Evolutionary conservation across 164 flowering plant genomes (phyloP).

Genomic region (Vitis labrusca): DNA sequence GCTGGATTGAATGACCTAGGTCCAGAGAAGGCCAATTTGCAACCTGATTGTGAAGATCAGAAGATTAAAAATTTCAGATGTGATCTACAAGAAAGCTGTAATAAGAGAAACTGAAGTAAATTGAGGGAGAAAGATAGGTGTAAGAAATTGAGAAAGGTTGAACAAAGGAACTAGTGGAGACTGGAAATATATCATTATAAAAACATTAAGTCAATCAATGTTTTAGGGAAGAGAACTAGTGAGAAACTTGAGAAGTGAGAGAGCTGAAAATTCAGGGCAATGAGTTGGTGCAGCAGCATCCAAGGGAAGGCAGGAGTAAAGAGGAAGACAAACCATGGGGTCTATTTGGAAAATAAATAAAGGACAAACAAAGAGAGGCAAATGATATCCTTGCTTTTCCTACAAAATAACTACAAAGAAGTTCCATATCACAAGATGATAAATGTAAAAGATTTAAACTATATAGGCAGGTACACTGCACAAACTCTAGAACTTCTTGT

Average conservation of each 20-base stretch:
- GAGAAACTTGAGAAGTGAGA: not conserved
- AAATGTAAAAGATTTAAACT: not conserved
- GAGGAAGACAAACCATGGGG: not conserved
- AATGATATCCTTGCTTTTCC: not conserved
- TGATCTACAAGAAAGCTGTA: too few relatives aligned
- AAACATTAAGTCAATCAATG: not conserved
- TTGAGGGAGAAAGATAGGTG: too few relatives aligned
- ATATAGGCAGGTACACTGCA: not conserved
- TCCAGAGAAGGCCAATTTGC: too few relatives aligned
- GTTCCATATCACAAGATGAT: not conserved
- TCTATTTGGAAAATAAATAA: too few relatives aligned
- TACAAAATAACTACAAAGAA: not conserved
- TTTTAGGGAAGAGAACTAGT: not conserved
- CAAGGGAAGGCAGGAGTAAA: not conserved
- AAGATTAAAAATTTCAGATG: too few relatives aligned
- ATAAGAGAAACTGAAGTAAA: too few relatives aligned
- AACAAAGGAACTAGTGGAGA: too few relatives aligned
- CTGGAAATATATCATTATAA: too few relatives aligned
- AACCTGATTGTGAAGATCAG: too few relatives aligned
- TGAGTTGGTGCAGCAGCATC: not conserved
- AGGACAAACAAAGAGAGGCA: not conserved
- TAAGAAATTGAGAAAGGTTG: too few relatives aligned
- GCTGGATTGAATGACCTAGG: too few relatives aligned
- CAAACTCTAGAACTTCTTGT: not conserved
- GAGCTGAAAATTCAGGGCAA: not conserved